Evolutionary conservation across 2,329 filamentous ascomycete species (phyloP).

Genomic region (Diaporthe sp.): DNA sequence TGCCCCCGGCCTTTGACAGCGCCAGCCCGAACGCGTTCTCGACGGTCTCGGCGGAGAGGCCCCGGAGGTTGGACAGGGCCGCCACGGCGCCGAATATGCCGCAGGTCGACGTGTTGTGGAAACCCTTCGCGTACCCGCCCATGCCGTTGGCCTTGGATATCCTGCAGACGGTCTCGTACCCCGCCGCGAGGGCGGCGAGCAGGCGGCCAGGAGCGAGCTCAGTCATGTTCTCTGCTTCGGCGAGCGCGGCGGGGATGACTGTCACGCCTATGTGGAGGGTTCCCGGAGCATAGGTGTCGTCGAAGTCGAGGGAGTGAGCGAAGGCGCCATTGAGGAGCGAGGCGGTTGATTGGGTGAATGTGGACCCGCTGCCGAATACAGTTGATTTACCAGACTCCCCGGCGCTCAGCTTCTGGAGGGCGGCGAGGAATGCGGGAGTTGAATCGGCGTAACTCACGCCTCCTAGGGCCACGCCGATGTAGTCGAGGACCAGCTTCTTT

Average conservation of each 20-base stretch:
- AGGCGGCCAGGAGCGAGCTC: neutral
- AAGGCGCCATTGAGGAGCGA: constrained; percentile 53
- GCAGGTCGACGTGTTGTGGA: constrained; percentile 43
- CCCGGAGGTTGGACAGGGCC: constrained; percentile 40
- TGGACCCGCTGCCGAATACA: constrained; percentile 46
- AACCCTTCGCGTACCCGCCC: constrained; percentile 41
- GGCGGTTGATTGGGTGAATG: constrained; percentile 50
- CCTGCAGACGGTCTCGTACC: constrained; percentile 43
- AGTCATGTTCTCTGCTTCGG: constrained; percentile 36
- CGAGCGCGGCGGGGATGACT: constrained; percentile 48
- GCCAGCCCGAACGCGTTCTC: constrained; percentile 42
- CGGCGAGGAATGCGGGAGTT: neutral
- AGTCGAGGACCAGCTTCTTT: constrained; percentile 17
- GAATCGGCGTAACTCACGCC: constrained; percentile 17
- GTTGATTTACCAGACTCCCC: neutral
- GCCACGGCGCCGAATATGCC: constrained; percentile 43
- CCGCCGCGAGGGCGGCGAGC: constrained; percentile 38
- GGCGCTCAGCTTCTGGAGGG: neutral
- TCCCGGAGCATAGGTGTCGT: constrained; percentile 54
- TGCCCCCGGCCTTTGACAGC: constrained; percentile 41
- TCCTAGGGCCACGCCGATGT: constrained; percentile 1
- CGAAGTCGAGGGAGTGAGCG: constrained; percentile 55
- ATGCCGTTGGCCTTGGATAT: constrained; percentile 39
- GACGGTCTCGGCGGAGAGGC: constrained; percentile 35
- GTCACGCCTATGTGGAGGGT: constrained; percentile 54